Conservation (phyloP, 169 alveolate species). For the Perkinsus marinus region DNA sequence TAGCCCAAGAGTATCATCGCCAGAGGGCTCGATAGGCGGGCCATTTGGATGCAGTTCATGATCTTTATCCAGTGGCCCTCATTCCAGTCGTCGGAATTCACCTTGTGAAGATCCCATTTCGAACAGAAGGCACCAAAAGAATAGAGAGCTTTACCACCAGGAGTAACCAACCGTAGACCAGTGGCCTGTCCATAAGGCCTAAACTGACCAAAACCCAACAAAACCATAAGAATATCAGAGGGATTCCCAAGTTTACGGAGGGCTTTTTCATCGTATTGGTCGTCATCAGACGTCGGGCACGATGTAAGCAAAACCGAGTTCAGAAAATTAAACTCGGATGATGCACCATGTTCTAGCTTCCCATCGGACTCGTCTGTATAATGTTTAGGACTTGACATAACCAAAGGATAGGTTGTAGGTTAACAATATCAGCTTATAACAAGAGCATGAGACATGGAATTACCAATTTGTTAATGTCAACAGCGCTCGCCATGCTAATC, state of each 20-base stretch:
- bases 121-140: background rate
- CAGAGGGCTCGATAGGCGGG: background rate
- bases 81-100: background rate
- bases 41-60: background rate
- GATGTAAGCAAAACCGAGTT: background rate
- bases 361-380: background rate
- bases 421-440: background rate
- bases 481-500: background rate
- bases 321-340: background rate
- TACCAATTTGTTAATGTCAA: background rate
- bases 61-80: background rate
- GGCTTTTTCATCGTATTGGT: background rate
- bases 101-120: background rate
- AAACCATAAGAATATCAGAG: background rate
- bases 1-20: background rate
- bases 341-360: background rate
- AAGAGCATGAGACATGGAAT: background rate
- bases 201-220: background rate
- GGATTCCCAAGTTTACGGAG: background rate
- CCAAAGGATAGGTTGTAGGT: background rate
- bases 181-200: background rate
- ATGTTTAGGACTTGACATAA: background rate
- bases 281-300: background rate
- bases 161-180: background rate
- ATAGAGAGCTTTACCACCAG: background rate